phyloP scores from a whole-genome alignment of 2,329 filamentous ascomycete genomes.

The Parafenestella ontariensis region DNA sequence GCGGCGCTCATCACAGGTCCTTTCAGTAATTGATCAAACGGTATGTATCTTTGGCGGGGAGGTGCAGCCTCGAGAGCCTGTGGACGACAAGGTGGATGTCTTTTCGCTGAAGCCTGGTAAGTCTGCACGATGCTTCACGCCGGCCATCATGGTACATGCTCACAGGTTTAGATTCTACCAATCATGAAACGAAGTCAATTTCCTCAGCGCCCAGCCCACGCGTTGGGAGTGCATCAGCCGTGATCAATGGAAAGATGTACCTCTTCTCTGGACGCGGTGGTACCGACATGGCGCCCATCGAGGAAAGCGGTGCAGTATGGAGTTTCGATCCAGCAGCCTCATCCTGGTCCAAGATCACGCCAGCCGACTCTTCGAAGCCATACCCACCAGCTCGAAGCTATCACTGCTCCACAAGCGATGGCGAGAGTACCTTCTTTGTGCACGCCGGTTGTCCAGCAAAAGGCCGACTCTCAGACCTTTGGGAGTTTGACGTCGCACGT shows the following conservation, averaged over 20 bases:
- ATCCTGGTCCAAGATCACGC: constrained; percentile 70
- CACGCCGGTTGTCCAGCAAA: constrained; percentile 76
- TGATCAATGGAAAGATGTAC: constrained; percentile 75
- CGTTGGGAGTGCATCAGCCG: constrained; percentile 74
- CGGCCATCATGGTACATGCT: constrained; percentile 29
- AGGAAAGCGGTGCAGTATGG: constrained; percentile 80
- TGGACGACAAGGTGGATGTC: constrained; percentile 76
- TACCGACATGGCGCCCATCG: constrained; percentile 70
- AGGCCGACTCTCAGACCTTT: constrained; percentile 73
- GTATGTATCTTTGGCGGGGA: constrained; percentile 82
- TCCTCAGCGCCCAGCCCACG: constrained; percentile 67
- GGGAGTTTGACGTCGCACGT: constrained; percentile 74
- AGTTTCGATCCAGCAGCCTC: constrained; percentile 71
- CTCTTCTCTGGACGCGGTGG: constrained; percentile 82
- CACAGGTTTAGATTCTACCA: constrained; percentile 53
- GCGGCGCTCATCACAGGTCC: constrained; percentile 75
- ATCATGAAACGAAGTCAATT: constrained; percentile 31
- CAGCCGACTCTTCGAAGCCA: constrained; percentile 56
- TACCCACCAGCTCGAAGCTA: constrained; percentile 73
- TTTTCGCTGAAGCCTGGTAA: constrained; percentile 58
- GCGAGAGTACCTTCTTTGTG: constrained; percentile 73
- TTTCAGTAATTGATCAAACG: constrained; percentile 66
- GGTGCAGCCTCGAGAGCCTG: constrained; percentile 67
- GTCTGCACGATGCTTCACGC: constrained; percentile 5
- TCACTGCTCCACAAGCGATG: constrained; percentile 70